Percentiles rank a stretch among this genome's conserved stretches.
These are phyloP conservation scores for Begonia loranthoides DNA, from an alignment of 306 rosid genomes.

Conservation along the genomic window DNA sequence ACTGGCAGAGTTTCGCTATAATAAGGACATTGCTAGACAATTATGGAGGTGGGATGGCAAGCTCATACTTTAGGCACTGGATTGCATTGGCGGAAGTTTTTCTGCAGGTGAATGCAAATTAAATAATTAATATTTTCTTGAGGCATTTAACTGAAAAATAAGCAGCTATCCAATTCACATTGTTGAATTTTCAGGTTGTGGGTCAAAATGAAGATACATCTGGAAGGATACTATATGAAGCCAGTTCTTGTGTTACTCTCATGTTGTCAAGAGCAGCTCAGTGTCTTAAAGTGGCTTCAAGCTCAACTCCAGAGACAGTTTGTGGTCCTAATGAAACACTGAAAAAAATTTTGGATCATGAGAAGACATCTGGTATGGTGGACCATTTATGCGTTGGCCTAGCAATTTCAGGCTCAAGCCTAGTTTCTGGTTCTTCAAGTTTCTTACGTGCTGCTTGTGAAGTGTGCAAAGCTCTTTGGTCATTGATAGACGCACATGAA, in stretches of 20 bases:
- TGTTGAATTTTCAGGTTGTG: slow-evolving; percentile 48
- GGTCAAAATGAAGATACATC: slow-evolving; percentile 41
- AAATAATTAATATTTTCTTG: slow-evolving; percentile 7
- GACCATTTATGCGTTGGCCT: slow-evolving; percentile 73
- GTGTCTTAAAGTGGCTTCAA: slow-evolving; percentile 36
- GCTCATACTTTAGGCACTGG: slow-evolving; percentile 69
- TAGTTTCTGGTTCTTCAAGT: slow-evolving; percentile 72
- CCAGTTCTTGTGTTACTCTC: slow-evolving; percentile 57
- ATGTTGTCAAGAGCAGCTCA: slow-evolving; percentile 60
- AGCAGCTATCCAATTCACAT: slow-evolving; percentile 13
- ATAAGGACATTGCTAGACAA: slow-evolving; percentile 55
- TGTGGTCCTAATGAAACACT: slow-evolving; percentile 25
- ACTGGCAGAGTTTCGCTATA: slow-evolving; percentile 65
- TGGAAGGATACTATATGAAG: slow-evolving; percentile 70
- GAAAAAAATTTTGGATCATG: slow-evolving; percentile 63
- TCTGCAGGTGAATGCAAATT: slow-evolving; percentile 62
- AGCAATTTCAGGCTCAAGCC: slow-evolving; percentile 71
- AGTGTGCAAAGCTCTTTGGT: slow-evolving; percentile 82
- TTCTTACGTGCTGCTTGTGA: slow-evolving; percentile 82
- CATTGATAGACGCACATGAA: slow-evolving; percentile 58
- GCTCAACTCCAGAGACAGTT: slow-evolving; percentile 31
- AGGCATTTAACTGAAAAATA: slow-evolving; percentile 6
- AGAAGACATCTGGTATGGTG: slow-evolving; percentile 58
- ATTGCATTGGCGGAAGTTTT: slow-evolving; percentile 49
- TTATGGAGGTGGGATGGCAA: slow-evolving; percentile 32